Evolutionary conservation across 176 grass and related monocot genomes (phyloP).

Genomic region (Carex pumila): DNA sequence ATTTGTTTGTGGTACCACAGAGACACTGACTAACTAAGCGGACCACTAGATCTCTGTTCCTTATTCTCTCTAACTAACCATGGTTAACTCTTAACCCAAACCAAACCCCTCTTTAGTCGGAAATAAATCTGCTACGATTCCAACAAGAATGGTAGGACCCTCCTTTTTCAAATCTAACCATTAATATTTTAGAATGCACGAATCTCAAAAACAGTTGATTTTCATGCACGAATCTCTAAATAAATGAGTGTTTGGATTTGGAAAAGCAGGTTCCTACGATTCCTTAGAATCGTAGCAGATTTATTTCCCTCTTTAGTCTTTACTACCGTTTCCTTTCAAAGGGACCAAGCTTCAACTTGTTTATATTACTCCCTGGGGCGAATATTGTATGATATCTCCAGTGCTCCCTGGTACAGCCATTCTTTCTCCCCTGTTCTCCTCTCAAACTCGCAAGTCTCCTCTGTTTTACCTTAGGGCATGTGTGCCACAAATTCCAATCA

Average conservation of each 20-base stretch:
- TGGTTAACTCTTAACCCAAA: constrained; percentile 27
- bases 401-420: background rate
- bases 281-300: too few relatives aligned
- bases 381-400: background rate
- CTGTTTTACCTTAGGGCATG: background rate
- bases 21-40: background rate
- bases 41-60: background rate
- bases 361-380: constrained; percentile 5
- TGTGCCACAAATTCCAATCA: background rate
- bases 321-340: background rate
- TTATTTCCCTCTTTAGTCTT: background rate
- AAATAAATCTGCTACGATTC: too few relatives aligned
- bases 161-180: too few relatives aligned
- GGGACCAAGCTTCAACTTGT: background rate
- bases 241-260: too few relatives aligned
- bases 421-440: background rate
- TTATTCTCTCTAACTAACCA: constrained; percentile 29
- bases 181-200: too few relatives aligned
- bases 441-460: background rate
- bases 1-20: background rate
- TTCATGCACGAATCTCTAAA: too few relatives aligned
- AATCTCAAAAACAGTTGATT: too few relatives aligned
- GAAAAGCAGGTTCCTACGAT: too few relatives aligned
- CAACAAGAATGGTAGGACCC: too few relatives aligned
- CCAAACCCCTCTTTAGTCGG: background rate